Evolutionary conservation across 2,329 filamentous ascomycete species (phyloP).

Genomic region (Alternaria panax): DNA sequence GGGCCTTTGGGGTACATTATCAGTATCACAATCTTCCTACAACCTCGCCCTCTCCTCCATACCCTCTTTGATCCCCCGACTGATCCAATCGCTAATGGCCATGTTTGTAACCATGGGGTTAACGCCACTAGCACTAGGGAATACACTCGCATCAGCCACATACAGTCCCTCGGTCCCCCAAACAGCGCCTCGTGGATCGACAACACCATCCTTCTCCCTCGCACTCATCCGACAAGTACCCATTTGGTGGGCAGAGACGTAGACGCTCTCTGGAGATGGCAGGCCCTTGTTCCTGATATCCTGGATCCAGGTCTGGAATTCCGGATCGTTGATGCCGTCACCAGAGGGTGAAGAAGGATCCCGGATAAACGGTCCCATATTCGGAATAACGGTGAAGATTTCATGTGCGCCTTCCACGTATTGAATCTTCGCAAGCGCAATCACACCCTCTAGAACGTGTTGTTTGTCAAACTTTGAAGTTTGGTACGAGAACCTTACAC

Average conservation of each 20-base stretch:
- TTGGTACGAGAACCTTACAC: slow-evolving; percentile 72
- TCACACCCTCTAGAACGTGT: slow-evolving; percentile 73
- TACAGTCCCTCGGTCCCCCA: slow-evolving; percentile 73
- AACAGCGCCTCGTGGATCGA: slow-evolving; percentile 56
- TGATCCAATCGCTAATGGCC: slow-evolving; percentile 54
- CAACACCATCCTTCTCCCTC: slow-evolving; percentile 51
- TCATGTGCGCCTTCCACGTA: slow-evolving; percentile 82
- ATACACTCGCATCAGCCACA: slow-evolving; percentile 77
- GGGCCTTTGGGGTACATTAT: background rate
- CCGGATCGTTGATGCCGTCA: slow-evolving; percentile 63
- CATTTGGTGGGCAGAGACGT: slow-evolving; percentile 82
- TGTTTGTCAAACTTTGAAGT: slow-evolving; percentile 74
- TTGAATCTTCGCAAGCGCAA: slow-evolving; percentile 76
- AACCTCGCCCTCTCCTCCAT: slow-evolving; percentile 33
- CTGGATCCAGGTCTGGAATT: slow-evolving; percentile 69
- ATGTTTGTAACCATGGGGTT: slow-evolving; percentile 84
- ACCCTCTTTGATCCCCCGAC: slow-evolving; percentile 36
- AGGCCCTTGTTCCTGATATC: slow-evolving; percentile 60
- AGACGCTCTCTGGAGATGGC: slow-evolving; percentile 60
- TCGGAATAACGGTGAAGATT: slow-evolving; percentile 72
- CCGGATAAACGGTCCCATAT: slow-evolving; percentile 69
- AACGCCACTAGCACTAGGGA: slow-evolving; percentile 78
- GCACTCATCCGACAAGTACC: slow-evolving; percentile 76
- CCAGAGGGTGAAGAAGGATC: slow-evolving; percentile 22
- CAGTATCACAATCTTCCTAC: background rate